Percentiles rank a stretch among this genome's conserved stretches.
Evolutionary conservation across 108 stramenopile species (phyloP).

Genomic region (Fragilariopsis cylindrus): DNA sequence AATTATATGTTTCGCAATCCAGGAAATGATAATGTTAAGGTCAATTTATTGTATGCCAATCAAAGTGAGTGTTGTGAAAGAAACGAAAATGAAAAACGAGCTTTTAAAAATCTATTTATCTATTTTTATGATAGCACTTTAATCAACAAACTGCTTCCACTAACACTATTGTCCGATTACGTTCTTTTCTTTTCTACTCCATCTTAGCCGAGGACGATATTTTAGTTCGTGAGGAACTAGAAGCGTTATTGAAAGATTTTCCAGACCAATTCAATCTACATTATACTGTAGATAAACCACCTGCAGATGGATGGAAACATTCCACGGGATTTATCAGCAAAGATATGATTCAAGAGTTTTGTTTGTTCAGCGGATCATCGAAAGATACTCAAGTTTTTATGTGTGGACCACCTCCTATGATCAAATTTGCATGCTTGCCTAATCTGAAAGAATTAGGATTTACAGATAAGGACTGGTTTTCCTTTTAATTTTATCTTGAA

Average conservation of each 20-base stretch:
- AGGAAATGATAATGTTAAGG: conserved; percentile 54
- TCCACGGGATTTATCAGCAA: conserved; percentile 90
- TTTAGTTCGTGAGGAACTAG: conserved; percentile 87
- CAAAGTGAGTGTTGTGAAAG: conserved; percentile 45
- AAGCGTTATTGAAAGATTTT: conserved; percentile 65
- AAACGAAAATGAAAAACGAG: not conserved
- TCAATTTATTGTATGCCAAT: conserved; percentile 87
- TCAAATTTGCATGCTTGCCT: conserved; percentile 95
- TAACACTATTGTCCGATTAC: not conserved
- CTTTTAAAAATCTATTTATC: not conserved
- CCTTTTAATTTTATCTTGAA: conserved; percentile 66
- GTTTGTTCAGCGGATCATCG: conserved; percentile 45
- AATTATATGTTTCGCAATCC: conserved; percentile 57
- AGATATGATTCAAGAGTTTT: conserved; percentile 86
- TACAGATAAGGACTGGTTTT: conserved; percentile 74
- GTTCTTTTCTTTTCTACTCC: conserved; percentile 11
- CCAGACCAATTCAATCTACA: conserved; percentile 80
- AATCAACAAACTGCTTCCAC: not conserved
- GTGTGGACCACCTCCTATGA: conserved; percentile 99
- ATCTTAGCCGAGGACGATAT: conserved; percentile 90
- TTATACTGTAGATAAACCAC: conserved; percentile 88
- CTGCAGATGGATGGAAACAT: conserved; percentile 67
- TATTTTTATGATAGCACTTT: no score
- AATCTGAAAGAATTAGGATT: conserved; percentile 91
- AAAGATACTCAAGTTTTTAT: conserved; percentile 86